phyloP scores from a whole-genome alignment of 805 yeast species.

The Priceomyces carsonii region DNA sequence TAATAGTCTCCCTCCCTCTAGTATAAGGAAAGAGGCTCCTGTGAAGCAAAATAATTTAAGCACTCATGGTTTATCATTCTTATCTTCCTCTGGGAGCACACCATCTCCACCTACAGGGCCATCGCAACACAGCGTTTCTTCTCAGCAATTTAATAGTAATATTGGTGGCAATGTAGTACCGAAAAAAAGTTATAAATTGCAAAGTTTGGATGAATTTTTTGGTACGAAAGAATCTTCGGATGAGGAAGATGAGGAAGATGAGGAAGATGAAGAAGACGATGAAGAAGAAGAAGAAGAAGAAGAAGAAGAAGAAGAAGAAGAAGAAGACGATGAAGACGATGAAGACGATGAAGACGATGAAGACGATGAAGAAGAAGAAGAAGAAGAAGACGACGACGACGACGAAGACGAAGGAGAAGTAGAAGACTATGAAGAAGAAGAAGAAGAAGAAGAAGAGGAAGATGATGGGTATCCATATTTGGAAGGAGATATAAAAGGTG shows the following conservation, averaged over 20 bases:
- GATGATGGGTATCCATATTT: background rate
- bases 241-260: constrained; percentile 18
- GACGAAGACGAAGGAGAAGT: constrained; percentile 3
- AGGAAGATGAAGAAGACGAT: constrained; percentile 13
- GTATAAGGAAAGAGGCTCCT: constrained; percentile 30
- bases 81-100: constrained; percentile 14
- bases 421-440: constrained; percentile 5
- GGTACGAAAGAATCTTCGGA: constrained; percentile 33
- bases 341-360: constrained; percentile 12
- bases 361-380: constrained; percentile 6
- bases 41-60: constrained; percentile 16
- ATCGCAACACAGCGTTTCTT: constrained; percentile 25
- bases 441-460: constrained; percentile 5
- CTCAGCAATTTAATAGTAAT: constrained; percentile 13
- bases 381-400: constrained; percentile 5
- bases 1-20: constrained; percentile 25
- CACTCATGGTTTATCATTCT: constrained; percentile 15
- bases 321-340: constrained; percentile 13
- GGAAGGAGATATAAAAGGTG: no score
- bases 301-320: constrained; percentile 11
- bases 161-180: constrained; percentile 9
- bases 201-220: constrained; percentile 86
- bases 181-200: constrained; percentile 53
- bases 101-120: constrained; percentile 21
- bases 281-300: constrained; percentile 10